phyloP scores from a whole-genome alignment of 805 yeast genomes.

The Kuraishia borneana region DNA sequence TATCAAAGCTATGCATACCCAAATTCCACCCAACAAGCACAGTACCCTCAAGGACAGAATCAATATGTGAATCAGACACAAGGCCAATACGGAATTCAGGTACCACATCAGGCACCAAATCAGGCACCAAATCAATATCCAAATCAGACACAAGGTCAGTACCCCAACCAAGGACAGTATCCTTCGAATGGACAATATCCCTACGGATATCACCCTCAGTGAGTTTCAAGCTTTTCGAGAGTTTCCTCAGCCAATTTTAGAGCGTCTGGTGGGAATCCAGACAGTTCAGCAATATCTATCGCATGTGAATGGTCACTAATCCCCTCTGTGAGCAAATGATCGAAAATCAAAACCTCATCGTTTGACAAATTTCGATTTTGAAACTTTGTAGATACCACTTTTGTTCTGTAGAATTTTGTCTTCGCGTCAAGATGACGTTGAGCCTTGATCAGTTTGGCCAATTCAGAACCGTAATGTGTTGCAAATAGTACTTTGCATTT shows the following conservation, averaged over 20 bases:
- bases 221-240: too few relatives aligned
- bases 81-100: too few relatives aligned
- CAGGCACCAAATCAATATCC: too few relatives aligned
- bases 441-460: slow-evolving; percentile 25
- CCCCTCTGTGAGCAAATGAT: slow-evolving; percentile 55
- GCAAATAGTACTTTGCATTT: slow-evolving; percentile 77
- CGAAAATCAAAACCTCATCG: slow-evolving; percentile 24
- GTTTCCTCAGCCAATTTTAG: slow-evolving; percentile 36
- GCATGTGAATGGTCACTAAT: slow-evolving; percentile 72
- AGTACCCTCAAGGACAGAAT: too few relatives aligned
- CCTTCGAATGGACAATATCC: too few relatives aligned
- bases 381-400: slow-evolving; percentile 3
- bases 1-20: too few relatives aligned
- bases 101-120: too few relatives aligned
- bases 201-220: too few relatives aligned
- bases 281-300: slow-evolving; percentile 60
- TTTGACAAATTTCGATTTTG: slow-evolving; percentile 8
- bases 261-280: slow-evolving; percentile 65
- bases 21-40: too few relatives aligned
- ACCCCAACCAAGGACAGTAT: too few relatives aligned
- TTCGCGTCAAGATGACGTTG: slow-evolving; percentile 15
- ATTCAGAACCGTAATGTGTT: slow-evolving; percentile 66
- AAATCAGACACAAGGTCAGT: too few relatives aligned
- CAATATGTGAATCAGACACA: too few relatives aligned
- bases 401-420: slow-evolving; percentile 15